Evolutionary conservation across 2,329 filamentous ascomycete genomes (phyloP).

Genomic region (Tolypocladium inflatum): DNA sequence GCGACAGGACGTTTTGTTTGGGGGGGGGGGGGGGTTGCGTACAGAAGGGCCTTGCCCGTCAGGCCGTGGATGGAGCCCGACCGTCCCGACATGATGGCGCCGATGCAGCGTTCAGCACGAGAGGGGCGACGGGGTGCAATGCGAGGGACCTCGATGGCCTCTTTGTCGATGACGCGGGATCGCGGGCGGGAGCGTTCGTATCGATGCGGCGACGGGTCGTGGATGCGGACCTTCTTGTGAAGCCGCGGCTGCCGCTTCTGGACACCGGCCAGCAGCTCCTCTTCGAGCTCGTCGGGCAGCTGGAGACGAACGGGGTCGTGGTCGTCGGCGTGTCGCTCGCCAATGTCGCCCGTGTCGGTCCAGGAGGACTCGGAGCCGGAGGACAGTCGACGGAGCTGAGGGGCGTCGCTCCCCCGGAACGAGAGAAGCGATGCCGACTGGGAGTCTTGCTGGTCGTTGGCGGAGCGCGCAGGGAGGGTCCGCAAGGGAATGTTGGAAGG

Average conservation of each 20-base stretch:
- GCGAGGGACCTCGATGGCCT: slow-evolving; percentile 75
- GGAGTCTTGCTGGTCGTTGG: slow-evolving; percentile 31
- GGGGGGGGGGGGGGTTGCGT: slow-evolving; percentile 17
- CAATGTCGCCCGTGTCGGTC: slow-evolving; percentile 92
- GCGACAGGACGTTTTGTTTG: background rate
- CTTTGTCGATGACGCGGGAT: slow-evolving; percentile 47
- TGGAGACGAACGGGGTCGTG: slow-evolving; percentile 72
- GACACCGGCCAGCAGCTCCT: slow-evolving; percentile 44
- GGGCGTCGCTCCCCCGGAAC: slow-evolving; percentile 22
- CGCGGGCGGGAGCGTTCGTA: slow-evolving; percentile 24
- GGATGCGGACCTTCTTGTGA: slow-evolving; percentile 61
- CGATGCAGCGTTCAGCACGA: slow-evolving; percentile 60
- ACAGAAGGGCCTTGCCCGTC: slow-evolving; percentile 92
- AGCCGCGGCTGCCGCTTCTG: slow-evolving; percentile 33
- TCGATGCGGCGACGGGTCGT: slow-evolving; percentile 33
- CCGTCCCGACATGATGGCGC: slow-evolving; percentile 77
- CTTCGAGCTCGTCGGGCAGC: slow-evolving; percentile 57
- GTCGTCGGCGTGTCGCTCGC: slow-evolving; percentile 77
- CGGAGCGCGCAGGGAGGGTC: slow-evolving; percentile 45
- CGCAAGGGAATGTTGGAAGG: slow-evolving; percentile 82
- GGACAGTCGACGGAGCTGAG: slow-evolving; percentile 36
- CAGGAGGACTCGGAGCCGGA: slow-evolving; percentile 64
- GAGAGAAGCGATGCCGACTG: slow-evolving; percentile 25
- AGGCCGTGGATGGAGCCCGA: slow-evolving; percentile 76
- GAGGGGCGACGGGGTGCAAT: slow-evolving; percentile 54